phyloP scores from a whole-genome alignment of 2,329 filamentous ascomycete genomes.

The Diaporthe citri region DNA sequence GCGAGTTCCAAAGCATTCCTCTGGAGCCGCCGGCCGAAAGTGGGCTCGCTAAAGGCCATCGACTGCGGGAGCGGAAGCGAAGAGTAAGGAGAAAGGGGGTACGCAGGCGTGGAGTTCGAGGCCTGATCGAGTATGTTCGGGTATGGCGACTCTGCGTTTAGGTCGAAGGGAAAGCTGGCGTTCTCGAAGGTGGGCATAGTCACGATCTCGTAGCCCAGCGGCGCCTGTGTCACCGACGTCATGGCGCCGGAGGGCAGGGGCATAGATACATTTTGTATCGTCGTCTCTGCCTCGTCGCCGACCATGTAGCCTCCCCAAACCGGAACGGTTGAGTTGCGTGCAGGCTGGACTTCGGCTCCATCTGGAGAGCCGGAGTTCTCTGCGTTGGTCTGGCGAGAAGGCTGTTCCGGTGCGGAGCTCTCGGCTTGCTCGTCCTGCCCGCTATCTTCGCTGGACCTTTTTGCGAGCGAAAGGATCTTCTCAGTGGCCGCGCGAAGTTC shows the following conservation, averaged over 20 bases:
- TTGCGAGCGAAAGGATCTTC: constrained; percentile 68
- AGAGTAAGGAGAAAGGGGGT: constrained; percentile 48
- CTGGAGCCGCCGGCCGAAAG: constrained; percentile 79
- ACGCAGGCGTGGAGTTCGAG: constrained; percentile 40
- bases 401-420: constrained; percentile 38
- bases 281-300: constrained; percentile 42
- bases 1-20: constrained; percentile 74
- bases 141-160: constrained; percentile 45
- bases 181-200: constrained; percentile 65
- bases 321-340: constrained; percentile 16
- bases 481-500: constrained; percentile 70
- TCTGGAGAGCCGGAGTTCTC: constrained; percentile 41
- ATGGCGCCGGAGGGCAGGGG: constrained; percentile 17
- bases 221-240: constrained; percentile 22
- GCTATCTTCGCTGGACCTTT: constrained; percentile 57
- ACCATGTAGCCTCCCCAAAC: constrained; percentile 47
- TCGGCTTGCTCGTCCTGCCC: constrained; percentile 45
- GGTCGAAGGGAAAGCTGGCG: constrained; percentile 64
- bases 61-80: constrained; percentile 61
- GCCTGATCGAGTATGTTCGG: constrained; percentile 42
- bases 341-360: neutral
- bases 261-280: constrained; percentile 3
- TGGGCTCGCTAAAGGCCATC: constrained; percentile 73
- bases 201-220: constrained; percentile 60
- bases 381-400: constrained; percentile 2